Percentiles rank a stretch among this genome's conserved stretches.
Evolutionary conservation across 352 stramenopile genomes (phyloP).

Genomic region (Globisporangium cystogenes): DNA sequence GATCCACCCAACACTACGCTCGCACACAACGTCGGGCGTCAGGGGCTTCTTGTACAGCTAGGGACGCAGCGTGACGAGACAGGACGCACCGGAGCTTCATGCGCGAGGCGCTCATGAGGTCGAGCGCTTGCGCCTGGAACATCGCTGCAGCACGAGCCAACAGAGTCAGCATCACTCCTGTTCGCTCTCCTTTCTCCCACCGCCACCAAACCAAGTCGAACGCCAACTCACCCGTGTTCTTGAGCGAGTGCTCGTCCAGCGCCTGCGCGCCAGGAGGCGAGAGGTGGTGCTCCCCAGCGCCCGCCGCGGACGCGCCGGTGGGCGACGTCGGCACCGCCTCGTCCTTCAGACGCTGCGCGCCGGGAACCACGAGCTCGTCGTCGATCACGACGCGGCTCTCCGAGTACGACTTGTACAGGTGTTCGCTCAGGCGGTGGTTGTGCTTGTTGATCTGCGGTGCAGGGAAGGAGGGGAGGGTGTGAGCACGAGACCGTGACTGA

Average conservation of each 20-base stretch:
- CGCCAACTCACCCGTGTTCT: constrained; percentile 31
- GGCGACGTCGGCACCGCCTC: constrained; percentile 18
- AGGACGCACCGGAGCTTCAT: constrained; percentile 50
- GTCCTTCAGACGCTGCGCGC: constrained; percentile 44
- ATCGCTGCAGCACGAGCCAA: constrained; percentile 20
- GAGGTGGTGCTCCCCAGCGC: constrained; percentile 22
- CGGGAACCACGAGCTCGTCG: constrained; percentile 61
- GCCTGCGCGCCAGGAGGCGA: constrained; percentile 17
- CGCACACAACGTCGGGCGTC: constrained; percentile 2
- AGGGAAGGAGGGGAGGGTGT: no score
- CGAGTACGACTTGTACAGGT: constrained; percentile 85
- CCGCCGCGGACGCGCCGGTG: constrained; percentile 8
- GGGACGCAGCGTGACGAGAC: neutral
- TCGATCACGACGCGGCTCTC: constrained; percentile 84
- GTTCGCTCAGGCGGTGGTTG: constrained; percentile 80
- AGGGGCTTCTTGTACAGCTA: neutral
- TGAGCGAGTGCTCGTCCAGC: constrained; percentile 54
- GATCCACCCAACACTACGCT: constrained; percentile 74
- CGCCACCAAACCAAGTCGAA: neutral
- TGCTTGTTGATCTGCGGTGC: constrained; percentile 66
- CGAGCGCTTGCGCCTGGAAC: constrained; percentile 52
- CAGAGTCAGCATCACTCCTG: neutral
- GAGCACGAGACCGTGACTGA: no score
- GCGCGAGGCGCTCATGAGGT: constrained; percentile 47
- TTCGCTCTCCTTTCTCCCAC: neutral